Evolutionary conservation across 345 rosid genomes (phyloP), one percentile per base, ranked within the genome.

Genomic region (Mallotus nudiflorus): DNA sequence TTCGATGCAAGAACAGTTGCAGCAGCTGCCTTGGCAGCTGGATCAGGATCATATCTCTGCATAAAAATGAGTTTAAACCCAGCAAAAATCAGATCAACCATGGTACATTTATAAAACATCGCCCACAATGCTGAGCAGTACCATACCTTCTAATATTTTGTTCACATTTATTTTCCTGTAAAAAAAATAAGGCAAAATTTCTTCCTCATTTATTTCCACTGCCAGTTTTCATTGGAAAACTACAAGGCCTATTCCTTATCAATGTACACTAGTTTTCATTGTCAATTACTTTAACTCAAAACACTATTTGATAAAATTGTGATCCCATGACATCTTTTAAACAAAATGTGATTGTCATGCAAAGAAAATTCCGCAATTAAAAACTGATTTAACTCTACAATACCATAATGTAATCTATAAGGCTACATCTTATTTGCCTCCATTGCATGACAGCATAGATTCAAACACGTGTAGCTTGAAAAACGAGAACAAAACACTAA

Each of bases 11-110:
- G 87, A 68, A 94, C 93, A 74, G 88, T 82, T 62, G 98, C 98
- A 68, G 98, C 98, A 12, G 98, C 97, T 71, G 98, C 98, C 77
- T 95, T 92, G 20, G 97, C 99, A 28, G 98, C 98, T 50, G 98
- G 98, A 75, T 94, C 98, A 15, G 97, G 87, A 78, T 91, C 97
- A 69, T 94, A 94, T 77, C 90, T 88, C 98, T 94, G 89, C 82
- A 81, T 22, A 59, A 65, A 63, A 53, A 9, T 12, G 16, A 18
- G 44, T 31, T 53, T 40, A 63, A 44, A 8, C 67, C 31, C 50
- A 67, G 58, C 46, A 37, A 56, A 18, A 35, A 59, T 68, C 9
- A 37, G 29, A 42, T 45, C n/a, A 37, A 58, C 50, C n/a, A 31
- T 29, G 29, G 22, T 7, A 16, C 51, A 53, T 49, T 66, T 49